Percentiles rank a stretch among this genome's conserved stretches.
Evolutionary conservation across 225 moss, liverwort and hornwort genomes (phyloP).

Genomic region (Marchantia paleacea): DNA sequence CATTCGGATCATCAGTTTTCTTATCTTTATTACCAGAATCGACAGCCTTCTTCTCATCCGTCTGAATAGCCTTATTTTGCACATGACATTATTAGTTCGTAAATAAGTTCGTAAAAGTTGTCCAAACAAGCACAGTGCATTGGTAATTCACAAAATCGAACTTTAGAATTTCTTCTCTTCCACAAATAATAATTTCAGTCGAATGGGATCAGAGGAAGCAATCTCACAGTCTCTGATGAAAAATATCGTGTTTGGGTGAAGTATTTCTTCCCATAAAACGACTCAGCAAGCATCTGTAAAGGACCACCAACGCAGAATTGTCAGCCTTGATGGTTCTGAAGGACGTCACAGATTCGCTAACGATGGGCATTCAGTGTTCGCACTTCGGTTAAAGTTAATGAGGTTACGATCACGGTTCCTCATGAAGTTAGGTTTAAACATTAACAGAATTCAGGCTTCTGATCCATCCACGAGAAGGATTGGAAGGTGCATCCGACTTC

Average conservation of each 20-base stretch:
- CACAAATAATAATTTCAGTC: not conserved
- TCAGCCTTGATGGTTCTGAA: not conserved
- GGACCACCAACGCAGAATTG: not conserved
- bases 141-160: not conserved
- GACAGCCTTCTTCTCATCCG: not conserved
- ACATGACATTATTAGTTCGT: not conserved
- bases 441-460: not conserved
- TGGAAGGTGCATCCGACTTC: not conserved
- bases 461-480: not conserved
- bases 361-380: not conserved
- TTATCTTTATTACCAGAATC: not conserved
- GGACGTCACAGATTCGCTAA: too few species aligned
- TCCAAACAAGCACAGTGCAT: not conserved
- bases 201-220: not conserved
- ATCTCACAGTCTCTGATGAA: constrained; percentile 9
- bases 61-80: not conserved
- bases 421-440: not conserved
- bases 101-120: not conserved
- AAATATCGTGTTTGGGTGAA: not conserved
- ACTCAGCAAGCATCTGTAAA: not conserved
- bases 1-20: not conserved
- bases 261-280: not conserved
- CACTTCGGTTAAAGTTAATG: not conserved
- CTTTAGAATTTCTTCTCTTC: not conserved
- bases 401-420: not conserved